Conservation (phyloP, 164 flowering plant species). For the Tetrastigma voinierianum region DNA sequence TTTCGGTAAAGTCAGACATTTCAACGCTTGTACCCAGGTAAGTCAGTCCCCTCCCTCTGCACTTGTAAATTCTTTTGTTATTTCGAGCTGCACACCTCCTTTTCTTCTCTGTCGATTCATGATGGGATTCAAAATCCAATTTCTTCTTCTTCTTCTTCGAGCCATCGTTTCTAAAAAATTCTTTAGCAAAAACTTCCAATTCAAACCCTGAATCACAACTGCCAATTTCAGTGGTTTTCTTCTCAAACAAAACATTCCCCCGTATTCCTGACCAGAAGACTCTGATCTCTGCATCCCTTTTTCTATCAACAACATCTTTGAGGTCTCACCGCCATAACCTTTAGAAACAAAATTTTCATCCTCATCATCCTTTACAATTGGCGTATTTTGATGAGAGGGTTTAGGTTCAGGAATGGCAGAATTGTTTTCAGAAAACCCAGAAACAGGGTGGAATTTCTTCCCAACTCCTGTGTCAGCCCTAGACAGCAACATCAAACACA, state of each 20-base stretch:
- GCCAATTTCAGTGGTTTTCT: neutral
- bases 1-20: no score
- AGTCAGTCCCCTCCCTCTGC: no score
- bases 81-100: no score
- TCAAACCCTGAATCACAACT: slow-evolving; percentile 4
- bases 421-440: slow-evolving; percentile 9
- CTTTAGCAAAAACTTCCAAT: slow-evolving; percentile 3
- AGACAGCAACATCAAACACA: slow-evolving; percentile 46
- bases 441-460: neutral
- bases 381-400: no score
- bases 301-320: slow-evolving; percentile 1
- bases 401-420: slow-evolving; percentile 8
- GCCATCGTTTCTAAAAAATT: no score
- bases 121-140: neutral
- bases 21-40: no score
- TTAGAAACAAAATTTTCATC: no score
- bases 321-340: slow-evolving; percentile 4
- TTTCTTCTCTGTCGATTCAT: no score
- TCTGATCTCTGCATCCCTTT: neutral
- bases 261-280: slow-evolving; percentile 6
- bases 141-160: no score
- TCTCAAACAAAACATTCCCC: slow-evolving; percentile 2
- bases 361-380: no score
- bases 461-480: slow-evolving; percentile 22
- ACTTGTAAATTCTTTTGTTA: no score